Conservation (phyloP, 495 filamentous ascomycete species). For the Aspergillus bertholletiae region DNA sequence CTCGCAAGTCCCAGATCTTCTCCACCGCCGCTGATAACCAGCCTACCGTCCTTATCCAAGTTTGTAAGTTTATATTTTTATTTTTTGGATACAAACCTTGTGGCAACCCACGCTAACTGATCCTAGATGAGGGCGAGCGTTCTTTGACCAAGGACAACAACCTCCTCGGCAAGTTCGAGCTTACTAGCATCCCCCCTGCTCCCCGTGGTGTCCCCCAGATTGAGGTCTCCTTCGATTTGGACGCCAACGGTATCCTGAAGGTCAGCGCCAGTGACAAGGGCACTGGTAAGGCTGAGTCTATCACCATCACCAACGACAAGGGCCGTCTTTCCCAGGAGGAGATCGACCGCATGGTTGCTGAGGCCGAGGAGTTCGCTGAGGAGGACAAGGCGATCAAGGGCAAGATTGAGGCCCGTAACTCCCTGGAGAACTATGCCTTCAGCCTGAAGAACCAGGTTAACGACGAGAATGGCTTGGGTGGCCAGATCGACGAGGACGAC, state of each 20-base stretch:
- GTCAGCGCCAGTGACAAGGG: slow-evolving; percentile 95
- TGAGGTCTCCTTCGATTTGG: slow-evolving; percentile 95
- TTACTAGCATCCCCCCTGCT: slow-evolving; percentile 90
- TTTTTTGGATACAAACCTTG: background rate
- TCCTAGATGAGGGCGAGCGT: slow-evolving; percentile 77
- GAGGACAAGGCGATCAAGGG: slow-evolving; percentile 97
- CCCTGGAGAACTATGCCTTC: slow-evolving; percentile 95
- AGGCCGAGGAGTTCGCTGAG: slow-evolving; percentile 97
- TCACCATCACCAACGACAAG: slow-evolving; percentile 99
- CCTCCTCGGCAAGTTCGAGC: slow-evolving; percentile 94
- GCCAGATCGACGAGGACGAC: slow-evolving; percentile 98
- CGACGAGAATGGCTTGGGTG: slow-evolving; percentile 93
- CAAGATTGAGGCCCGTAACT: slow-evolving; percentile 93
- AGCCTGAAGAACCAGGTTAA: slow-evolving; percentile 98
- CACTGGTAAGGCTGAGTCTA: slow-evolving; percentile 92
- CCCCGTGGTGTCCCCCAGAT: slow-evolving; percentile 97
- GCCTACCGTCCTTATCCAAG: slow-evolving; percentile 94
- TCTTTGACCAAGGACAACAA: slow-evolving; percentile 97
- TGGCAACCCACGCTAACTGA: slow-evolving; percentile 11
- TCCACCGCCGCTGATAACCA: slow-evolving; percentile 98
- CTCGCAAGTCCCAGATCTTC: slow-evolving; percentile 97
- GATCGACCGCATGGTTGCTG: slow-evolving; percentile 95
- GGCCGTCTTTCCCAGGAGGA: slow-evolving; percentile 93
- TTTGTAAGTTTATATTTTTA: slow-evolving; percentile 47
- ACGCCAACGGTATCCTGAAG: slow-evolving; percentile 97